Evolutionary conservation across 176 grass and related monocot species (phyloP), one percentile per base, ranked within the genome.

Genomic region (Carex pumila): DNA sequence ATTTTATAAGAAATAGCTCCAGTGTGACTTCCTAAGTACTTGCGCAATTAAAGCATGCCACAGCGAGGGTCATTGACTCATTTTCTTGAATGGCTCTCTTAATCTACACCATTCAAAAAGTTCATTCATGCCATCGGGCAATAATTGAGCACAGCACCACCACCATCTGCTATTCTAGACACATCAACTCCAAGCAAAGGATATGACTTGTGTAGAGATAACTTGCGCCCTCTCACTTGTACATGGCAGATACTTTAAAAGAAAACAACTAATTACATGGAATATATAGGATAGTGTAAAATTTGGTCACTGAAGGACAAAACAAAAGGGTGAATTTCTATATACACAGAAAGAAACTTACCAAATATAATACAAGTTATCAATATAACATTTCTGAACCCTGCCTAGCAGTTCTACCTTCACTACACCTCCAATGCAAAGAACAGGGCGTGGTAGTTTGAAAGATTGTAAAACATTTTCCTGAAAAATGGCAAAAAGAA

Each of bases 361-460:
- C 94, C 91, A 92, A 71, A 97, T 89, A 88, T 97, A 97, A 78
- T 90, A 97, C 13, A 91, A 66, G 29, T 78, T 47, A 54, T 97
- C 94, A 3, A 86, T 86, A 37, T 71, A 84, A 67, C 92, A 86
- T 86, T 86, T 89, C 85, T 92, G 90, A 31, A 94, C 83, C 37
- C 94, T 89, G 65, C 94, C 91, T 22, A 90, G 66, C 77, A 97
- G 87, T 58, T 94, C 86, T 58, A 97, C 69, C 86, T 90, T 91
- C 84, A 94, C 83, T 64, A 97, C 71, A 7, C 91, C 94, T 34
- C 94, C 94, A 59, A 94, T 91, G 76, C 94, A 97, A n/a, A 97
- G 54, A 89, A 86, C 63, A 17, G 91, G 85, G 0, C 30, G 74
- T 18, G 90, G 91, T 25, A 97, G 76, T 87, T 88, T 94, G 31